Evolutionary conservation across 768 basidiomycete species (phyloP).

Genomic region (Cantharellus cinnabarinus): DNA sequence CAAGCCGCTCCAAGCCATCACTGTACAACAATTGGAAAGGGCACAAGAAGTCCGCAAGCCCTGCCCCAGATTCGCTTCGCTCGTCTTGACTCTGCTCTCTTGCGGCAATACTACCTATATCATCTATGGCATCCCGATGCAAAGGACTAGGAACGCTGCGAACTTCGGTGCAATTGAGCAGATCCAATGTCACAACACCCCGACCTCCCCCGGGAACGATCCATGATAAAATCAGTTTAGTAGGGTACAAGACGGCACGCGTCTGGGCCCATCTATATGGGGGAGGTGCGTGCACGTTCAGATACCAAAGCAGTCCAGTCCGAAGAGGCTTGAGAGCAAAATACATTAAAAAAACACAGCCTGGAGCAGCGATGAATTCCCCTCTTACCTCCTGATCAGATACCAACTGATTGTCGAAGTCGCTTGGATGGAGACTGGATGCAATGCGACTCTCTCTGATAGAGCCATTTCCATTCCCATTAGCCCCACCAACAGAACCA

Average conservation of each 20-base stretch:
- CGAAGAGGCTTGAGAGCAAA: conserved; percentile 46
- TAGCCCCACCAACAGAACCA: not conserved
- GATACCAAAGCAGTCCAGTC: conserved; percentile 74
- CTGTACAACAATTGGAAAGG: conserved; percentile 83
- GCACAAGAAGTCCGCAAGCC: conserved; percentile 51
- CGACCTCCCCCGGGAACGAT: conserved; percentile 62
- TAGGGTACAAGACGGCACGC: conserved; percentile 64
- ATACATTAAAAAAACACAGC: not conserved
- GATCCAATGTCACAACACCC: conserved; percentile 69
- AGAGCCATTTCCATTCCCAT: conserved; percentile 1
- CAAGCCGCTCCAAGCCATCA: conserved; percentile 76
- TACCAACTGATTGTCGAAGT: not conserved
- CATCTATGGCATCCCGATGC: conserved; percentile 63
- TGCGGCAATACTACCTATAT: conserved; percentile 75
- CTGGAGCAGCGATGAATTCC: not conserved
- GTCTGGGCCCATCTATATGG: conserved; percentile 68
- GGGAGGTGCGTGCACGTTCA: conserved; percentile 71
- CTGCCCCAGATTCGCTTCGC: conserved; percentile 20
- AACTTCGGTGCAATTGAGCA: conserved; percentile 72
- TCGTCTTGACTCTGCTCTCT: conserved; percentile 23
- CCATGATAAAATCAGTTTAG: conserved; percentile 75
- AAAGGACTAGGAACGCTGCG: conserved; percentile 63
- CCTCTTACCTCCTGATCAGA: conserved; percentile 23
- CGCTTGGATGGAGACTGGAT: conserved; percentile 1
- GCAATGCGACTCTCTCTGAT: not conserved